Conservation (phyloP, 108 stramenopile genomes). For the Licmophora abbreviata region DNA sequence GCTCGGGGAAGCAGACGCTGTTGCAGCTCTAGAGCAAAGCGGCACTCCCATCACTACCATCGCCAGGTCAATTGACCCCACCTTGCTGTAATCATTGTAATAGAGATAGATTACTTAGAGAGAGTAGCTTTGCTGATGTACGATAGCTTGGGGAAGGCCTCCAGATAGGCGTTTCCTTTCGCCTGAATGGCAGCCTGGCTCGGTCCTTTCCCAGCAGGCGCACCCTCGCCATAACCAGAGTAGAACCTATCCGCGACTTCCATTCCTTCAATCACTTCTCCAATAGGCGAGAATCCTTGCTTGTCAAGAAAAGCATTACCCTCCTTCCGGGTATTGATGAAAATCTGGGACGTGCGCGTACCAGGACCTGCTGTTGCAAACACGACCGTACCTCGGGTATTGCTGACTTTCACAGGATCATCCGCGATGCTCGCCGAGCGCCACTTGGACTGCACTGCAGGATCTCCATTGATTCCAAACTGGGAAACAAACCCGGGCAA, state of each 20-base stretch:
- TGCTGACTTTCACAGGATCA: constrained; percentile 80
- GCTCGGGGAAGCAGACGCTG: background rate
- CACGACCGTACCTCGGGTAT: constrained; percentile 75
- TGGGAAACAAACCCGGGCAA: constrained; percentile 87
- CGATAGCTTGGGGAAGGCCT: constrained; percentile 65
- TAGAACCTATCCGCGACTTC: constrained; percentile 81
- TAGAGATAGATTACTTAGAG: constrained; percentile 8
- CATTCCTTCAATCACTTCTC: constrained; percentile 85
- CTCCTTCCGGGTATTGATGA: constrained; percentile 56
- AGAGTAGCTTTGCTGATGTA: constrained; percentile 62
- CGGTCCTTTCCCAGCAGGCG: constrained; percentile 68
- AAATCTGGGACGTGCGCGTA: constrained; percentile 87
- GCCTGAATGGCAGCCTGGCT: constrained; percentile 76
- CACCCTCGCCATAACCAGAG: constrained; percentile 87
- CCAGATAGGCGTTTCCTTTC: constrained; percentile 68
- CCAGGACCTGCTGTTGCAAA: constrained; percentile 90
- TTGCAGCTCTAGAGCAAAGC: background rate
- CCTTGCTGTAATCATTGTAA: background rate
- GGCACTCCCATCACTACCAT: background rate
- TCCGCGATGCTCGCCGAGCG: constrained; percentile 47
- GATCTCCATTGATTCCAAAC: constrained; percentile 87
- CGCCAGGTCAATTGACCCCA: background rate
- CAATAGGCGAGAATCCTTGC: constrained; percentile 90
- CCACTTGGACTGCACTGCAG: constrained; percentile 60
- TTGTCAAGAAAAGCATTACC: constrained; percentile 85